Conservation (phyloP, 495 filamentous ascomycete genomes). For the Melanomma pulvis-pyrius region DNA sequence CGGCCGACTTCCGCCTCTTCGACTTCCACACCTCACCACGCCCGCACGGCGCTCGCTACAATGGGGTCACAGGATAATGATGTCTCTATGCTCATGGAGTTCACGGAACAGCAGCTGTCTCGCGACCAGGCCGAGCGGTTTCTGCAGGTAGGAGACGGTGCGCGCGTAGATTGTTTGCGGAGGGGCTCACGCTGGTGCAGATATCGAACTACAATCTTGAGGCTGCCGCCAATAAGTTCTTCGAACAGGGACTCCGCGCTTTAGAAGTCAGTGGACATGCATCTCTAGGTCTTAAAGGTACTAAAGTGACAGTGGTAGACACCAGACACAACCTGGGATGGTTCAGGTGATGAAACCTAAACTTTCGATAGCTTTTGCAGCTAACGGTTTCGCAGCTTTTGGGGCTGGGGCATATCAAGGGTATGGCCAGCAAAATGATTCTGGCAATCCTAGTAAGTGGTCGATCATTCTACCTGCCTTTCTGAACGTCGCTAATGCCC, state of each 20-base stretch:
- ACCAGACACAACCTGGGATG: neutral
- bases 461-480: neutral
- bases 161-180: neutral
- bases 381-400: neutral
- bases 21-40: neutral
- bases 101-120: conserved; percentile 4
- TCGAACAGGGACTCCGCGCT: conserved; percentile 1
- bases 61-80: conserved; percentile 4
- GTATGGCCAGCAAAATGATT: conserved; percentile 14
- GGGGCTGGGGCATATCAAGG: neutral
- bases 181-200: conserved; percentile 3
- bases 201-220: conserved; percentile 8
- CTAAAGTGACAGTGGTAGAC: neutral
- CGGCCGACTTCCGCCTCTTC: neutral
- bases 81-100: neutral
- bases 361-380: neutral
- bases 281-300: neutral
- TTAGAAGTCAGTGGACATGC: neutral
- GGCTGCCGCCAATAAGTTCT: conserved; percentile 18
- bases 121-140: conserved; percentile 13
- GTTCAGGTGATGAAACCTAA: neutral
- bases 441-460: conserved; percentile 15
- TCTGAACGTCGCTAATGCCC: neutral
- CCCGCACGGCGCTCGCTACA: neutral
- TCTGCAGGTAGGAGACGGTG: neutral